Percentiles rank a stretch among this genome's conserved stretches.
phyloP scores from a whole-genome alignment of 768 basidiomycete genomes.

The Daedalea quercina region DNA sequence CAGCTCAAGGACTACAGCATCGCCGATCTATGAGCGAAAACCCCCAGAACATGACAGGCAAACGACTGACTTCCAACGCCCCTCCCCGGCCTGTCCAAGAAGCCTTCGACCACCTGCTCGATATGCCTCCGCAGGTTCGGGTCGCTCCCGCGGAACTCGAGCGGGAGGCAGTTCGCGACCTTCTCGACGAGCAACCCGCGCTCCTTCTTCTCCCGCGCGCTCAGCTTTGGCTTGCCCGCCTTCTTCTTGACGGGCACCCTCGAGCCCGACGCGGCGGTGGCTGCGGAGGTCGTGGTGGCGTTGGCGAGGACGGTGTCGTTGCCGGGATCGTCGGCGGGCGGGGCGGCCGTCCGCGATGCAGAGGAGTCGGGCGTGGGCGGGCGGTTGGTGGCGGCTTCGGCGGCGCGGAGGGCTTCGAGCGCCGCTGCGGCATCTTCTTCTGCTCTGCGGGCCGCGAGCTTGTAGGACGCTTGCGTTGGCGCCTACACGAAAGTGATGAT shows the following conservation, averaged over 20 bases:
- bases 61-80: constrained; percentile 52
- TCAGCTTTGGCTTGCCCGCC: constrained; percentile 59
- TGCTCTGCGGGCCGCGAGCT: constrained; percentile 36
- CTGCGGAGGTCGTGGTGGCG: constrained; percentile 33
- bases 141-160: constrained; percentile 88
- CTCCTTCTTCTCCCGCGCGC: constrained; percentile 80
- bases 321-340: constrained; percentile 25
- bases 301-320: constrained; percentile 26
- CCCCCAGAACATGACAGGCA: not conserved
- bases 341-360: constrained; percentile 18
- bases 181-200: constrained; percentile 64
- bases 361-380: constrained; percentile 13
- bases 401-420: constrained; percentile 43
- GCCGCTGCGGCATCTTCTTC: constrained; percentile 56
- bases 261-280: constrained; percentile 25
- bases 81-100: constrained; percentile 57
- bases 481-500: constrained; percentile 10
- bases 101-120: constrained; percentile 71
- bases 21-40: not conserved
- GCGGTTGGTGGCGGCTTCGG: constrained; percentile 21
- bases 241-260: constrained; percentile 39
- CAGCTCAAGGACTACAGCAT: constrained; percentile 61
- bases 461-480: constrained; percentile 29
- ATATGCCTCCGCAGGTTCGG: constrained; percentile 75
- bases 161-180: constrained; percentile 67